Conservation (phyloP, 345 rosid species). For the Eucalyptus caleyi region DNA sequence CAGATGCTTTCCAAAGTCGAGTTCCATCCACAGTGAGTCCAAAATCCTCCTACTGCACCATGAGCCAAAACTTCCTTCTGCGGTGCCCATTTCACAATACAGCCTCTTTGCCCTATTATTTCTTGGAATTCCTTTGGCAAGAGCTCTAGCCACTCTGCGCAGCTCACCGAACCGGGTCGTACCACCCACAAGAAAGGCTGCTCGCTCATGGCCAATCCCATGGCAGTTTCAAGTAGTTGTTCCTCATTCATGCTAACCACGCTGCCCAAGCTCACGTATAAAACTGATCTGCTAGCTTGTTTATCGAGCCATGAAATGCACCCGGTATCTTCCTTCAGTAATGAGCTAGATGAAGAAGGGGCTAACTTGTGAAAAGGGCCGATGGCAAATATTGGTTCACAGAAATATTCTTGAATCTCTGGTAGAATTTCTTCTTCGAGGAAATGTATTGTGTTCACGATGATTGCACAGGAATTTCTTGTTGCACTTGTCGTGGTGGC, state of each 20-base stretch:
- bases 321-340: neutral
- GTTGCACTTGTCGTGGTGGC: neutral
- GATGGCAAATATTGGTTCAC: neutral
- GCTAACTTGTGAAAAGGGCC: conserved; percentile 11
- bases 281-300: conserved; percentile 1
- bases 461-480: conserved; percentile 1
- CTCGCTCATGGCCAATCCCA: conserved; percentile 10
- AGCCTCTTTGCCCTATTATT: neutral
- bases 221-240: conserved; percentile 2
- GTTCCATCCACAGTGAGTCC: conserved; percentile 21
- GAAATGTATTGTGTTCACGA: conserved; percentile 4
- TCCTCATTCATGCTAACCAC: conserved; percentile 2
- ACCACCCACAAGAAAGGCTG: conserved; percentile 19
- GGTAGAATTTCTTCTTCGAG: neutral
- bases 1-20: conserved; percentile 5
- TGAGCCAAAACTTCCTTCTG: conserved; percentile 12
- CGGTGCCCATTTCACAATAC: conserved; percentile 18
- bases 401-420: neutral
- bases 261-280: conserved; percentile 17
- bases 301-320: conserved; percentile 13
- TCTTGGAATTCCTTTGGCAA: neutral
- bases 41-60: conserved; percentile 11
- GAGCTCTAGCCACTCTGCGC: neutral
- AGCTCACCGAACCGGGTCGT: neutral
- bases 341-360: neutral